Percentiles rank a stretch among this genome's conserved stretches.
Conservation (phyloP, 192 early-diverging fungal species). For the Coemansia sp. region DNA sequence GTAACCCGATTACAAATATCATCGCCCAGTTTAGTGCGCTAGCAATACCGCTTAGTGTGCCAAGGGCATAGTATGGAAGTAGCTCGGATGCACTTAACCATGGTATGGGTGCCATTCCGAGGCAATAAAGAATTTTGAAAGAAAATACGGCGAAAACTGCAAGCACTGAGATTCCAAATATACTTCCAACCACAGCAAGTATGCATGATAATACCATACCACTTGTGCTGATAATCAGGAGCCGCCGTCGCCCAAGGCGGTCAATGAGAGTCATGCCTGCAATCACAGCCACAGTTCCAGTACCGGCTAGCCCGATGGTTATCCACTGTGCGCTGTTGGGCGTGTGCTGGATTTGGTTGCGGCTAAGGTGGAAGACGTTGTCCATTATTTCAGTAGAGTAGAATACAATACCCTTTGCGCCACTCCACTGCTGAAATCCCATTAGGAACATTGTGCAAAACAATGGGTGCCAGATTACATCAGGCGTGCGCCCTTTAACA, state of each 20-base stretch:
- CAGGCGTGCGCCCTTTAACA: constrained; percentile 46
- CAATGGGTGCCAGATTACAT: constrained; percentile 59
- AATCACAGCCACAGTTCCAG: constrained; percentile 33
- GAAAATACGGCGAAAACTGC: constrained; percentile 60
- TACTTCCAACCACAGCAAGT: constrained; percentile 59
- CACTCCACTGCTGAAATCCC: constrained; percentile 77
- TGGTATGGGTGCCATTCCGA: constrained; percentile 79
- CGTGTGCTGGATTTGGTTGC: constrained; percentile 32
- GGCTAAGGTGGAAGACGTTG: constrained; percentile 53
- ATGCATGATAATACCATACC: constrained; percentile 59
- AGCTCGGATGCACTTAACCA: constrained; percentile 78
- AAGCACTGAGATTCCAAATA: constrained; percentile 36
- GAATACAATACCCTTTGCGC: constrained; percentile 80
- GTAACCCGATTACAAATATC: constrained; percentile 57
- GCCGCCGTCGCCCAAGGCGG: constrained; percentile 61
- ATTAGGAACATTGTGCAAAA: constrained; percentile 67
- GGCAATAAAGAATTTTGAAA: constrained; percentile 68
- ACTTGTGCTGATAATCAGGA: constrained; percentile 62
- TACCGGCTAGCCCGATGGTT: constrained; percentile 42
- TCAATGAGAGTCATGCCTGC: constrained; percentile 61
- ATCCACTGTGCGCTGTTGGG: constrained; percentile 47
- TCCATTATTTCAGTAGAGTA: constrained; percentile 79
- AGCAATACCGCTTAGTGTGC: constrained; percentile 65
- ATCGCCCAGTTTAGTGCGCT: constrained; percentile 73
- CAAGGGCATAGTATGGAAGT: constrained; percentile 70